Evolutionary conservation across 441 rosid genomes (phyloP), one percentile per base, ranked within the genome.

Genomic region (Populus hybrid): DNA sequence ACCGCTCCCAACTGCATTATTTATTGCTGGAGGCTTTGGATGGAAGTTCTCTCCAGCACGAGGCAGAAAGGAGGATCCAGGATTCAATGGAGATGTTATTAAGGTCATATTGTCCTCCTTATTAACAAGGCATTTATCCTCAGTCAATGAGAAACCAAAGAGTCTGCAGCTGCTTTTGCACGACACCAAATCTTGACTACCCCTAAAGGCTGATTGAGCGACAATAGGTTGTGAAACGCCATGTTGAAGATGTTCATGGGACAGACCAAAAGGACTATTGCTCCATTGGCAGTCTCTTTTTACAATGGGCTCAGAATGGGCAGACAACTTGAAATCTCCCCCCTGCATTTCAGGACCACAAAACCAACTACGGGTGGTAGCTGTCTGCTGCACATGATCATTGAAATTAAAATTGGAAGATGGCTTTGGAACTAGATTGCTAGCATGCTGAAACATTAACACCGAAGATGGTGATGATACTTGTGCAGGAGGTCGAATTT

Each of bases 391-490:
- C 73, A 72, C 85, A 59, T 26, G 83, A 46, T 77, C 86, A 59
- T 72, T 77, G 63, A 76, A 24, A 61, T 63, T 74, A 38, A 66
- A 57, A 42, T 63, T 12, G 30, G 85, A 67, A 59, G 68, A 80
- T 66, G 77, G 74, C 74, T 83, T 81, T 2, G 73, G 71, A 72
- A 73, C 71, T 7, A 74, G 76, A 74, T 81, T 87, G 84, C 82
- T 84, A n/a, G 87, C 84, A 74, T 82, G 88, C 85, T 87, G 94
- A 74, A 88, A 90, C 87, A 83, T 83, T 76, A 95, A 82, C 57
- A 93, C 93, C 0, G 99, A 95, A 73, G 98, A 91, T 18, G 97
- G 99, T 21, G 97, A 91, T 42, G 97, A 90, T 6, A 83, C 90
- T 75, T 87, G 89, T 0, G 82, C 78, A 6, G 85, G 77, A 8